Evolutionary conservation across 768 basidiomycete species (phyloP).

Genomic region (Candolleomyces eurysporus): DNA sequence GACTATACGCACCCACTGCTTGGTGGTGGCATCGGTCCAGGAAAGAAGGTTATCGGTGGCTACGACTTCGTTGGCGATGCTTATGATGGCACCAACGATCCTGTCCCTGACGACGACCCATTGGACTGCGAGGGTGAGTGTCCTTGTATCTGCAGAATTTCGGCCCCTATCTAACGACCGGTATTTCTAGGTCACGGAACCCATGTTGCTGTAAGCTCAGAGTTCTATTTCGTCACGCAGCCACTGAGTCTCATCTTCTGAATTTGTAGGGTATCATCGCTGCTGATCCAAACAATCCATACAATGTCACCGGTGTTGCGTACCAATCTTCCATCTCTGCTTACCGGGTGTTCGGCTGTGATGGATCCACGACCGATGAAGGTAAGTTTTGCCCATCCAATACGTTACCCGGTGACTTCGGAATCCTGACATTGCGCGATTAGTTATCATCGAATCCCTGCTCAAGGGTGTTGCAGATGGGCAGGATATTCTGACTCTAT

Average conservation of each 20-base stretch:
- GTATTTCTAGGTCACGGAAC: slow-evolving; percentile 43
- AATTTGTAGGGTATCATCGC: slow-evolving; percentile 53
- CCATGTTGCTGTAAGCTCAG: slow-evolving; percentile 46
- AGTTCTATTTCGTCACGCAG: slow-evolving; percentile 18
- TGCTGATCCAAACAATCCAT: slow-evolving; percentile 55
- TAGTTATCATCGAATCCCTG: slow-evolving; percentile 47
- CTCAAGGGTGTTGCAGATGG: slow-evolving; percentile 50
- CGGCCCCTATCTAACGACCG: not conserved
- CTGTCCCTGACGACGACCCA: slow-evolving; percentile 50
- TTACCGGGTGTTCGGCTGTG: slow-evolving; percentile 64
- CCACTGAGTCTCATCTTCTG: slow-evolving; percentile 2
- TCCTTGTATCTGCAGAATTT: not conserved
- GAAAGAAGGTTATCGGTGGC: slow-evolving; percentile 51
- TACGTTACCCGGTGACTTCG: not conserved
- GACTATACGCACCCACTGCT: slow-evolving; percentile 58
- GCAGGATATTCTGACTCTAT: slow-evolving; percentile 63
- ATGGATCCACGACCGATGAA: slow-evolving; percentile 48
- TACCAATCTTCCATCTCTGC: slow-evolving; percentile 52
- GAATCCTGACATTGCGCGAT: not conserved
- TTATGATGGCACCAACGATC: slow-evolving; percentile 46
- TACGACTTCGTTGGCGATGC: slow-evolving; percentile 59
- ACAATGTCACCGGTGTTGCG: slow-evolving; percentile 71
- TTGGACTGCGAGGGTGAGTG: slow-evolving; percentile 44
- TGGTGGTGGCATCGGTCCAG: slow-evolving; percentile 53
- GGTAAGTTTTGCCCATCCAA: slow-evolving; percentile 29